Evolutionary conservation across 2,329 filamentous ascomycete genomes (phyloP), one percentile per base, ranked within the genome.

Genomic region (Hypoxylon sp.): DNA sequence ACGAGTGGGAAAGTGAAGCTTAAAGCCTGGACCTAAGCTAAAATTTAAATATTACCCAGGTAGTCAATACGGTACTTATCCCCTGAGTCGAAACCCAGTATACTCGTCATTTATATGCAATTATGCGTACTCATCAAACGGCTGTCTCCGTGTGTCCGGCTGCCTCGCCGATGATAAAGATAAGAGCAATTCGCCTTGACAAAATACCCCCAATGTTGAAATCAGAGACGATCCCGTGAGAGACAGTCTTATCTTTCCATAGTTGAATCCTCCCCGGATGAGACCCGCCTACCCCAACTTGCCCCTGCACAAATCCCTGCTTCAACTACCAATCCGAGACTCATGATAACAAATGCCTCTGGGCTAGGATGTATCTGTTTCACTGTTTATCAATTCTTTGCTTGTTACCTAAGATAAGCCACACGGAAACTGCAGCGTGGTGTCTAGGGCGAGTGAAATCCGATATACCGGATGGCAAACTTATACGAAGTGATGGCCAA

Each of bases 331-430:
- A 59, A 63, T 63, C 52, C 63, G 22, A 59, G 31, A 26, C 11
- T 42, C 19, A 22, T 46, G 63, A 66, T 66, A 66, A 63, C 59
- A 54, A 53, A 63, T 42, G 42, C n/a, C 26, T 50, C 26, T 37
- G 24, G 10, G 13, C 13, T 5, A 63, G 33, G 33, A 42, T 24
- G 17, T 46, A 46, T 17, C 11, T 24, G 17, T 55, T 11, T n/a
- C 10, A 31, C 37, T 31, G 29, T 42, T 31, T 10, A 37, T 39
- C 31, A 17, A 17, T 6, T n/a, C 13, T 52, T 42, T 33, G 37
- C 39, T 52, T 22, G 50, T 5, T 58, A 26, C 19, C 29, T 17
- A 13, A 39, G 52, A 66, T 62, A 62, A 62, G 52, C 19, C n/a
- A 22, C 11, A 52, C 11, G 39, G 39, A 19, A 22, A 14, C 1